These are phyloP conservation scores for Nothomitra cinnamomea DNA, from an alignment of 2,329 filamentous ascomycete species.

Conservation along the genomic window DNA sequence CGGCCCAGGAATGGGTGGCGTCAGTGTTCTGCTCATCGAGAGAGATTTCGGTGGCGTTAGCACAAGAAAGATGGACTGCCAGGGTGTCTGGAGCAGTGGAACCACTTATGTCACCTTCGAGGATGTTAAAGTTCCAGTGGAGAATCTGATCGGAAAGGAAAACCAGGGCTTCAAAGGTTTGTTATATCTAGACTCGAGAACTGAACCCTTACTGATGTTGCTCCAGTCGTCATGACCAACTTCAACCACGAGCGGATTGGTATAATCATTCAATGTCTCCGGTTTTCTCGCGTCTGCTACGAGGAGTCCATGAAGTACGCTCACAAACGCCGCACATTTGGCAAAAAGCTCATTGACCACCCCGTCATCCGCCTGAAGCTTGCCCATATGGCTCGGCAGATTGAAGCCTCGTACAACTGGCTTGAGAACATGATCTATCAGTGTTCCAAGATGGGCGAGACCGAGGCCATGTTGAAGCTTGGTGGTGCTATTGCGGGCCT, in stretches of 20 bases:
- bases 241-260: conserved; percentile 99
- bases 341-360: conserved; percentile 91
- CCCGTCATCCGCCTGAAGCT: conserved; percentile 96
- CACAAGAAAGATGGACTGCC: conserved; percentile 94
- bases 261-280: conserved; percentile 92
- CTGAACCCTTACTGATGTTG: background rate
- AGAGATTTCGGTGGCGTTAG: conserved; percentile 66
- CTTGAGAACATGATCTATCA: conserved; percentile 91
- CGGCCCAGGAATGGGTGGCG: conserved; percentile 76
- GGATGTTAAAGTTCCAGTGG: conserved; percentile 98
- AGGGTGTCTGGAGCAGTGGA: conserved; percentile 88
- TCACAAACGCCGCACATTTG: conserved; percentile 92
- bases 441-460: conserved; percentile 81
- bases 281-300: conserved; percentile 92
- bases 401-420: conserved; percentile 95
- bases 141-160: conserved; percentile 94
- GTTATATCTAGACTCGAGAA: conserved; percentile 8
- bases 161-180: conserved; percentile 86
- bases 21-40: conserved; percentile 85
- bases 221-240: conserved; percentile 87
- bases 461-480: conserved; percentile 87
- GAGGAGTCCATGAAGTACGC: conserved; percentile 94
- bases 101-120: conserved; percentile 98
- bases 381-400: conserved; percentile 94
- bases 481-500: conserved; percentile 85